Evolutionary conservation across 129 eudicot species (phyloP), one percentile per base, ranked within the genome.

Genomic region (Heracleum sosnowskyi): DNA sequence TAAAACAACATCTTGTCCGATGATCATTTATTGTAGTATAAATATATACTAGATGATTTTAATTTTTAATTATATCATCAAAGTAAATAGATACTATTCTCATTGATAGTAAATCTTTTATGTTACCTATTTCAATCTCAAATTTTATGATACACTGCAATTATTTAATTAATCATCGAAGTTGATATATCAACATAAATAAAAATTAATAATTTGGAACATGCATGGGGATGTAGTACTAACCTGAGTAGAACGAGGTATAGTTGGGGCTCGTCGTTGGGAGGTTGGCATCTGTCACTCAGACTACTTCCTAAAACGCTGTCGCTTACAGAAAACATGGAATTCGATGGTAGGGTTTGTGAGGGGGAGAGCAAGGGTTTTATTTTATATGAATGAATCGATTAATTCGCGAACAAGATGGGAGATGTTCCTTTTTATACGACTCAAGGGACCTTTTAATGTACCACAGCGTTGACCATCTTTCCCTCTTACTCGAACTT

Each of bases 201-300:
- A 42, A 42, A 42, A 7, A 8, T 42, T 1, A 42, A 2, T 39
- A 0, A 2, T 42, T 10, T 42, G 10, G 11, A 1, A 53, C 5
- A 53, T 1, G 7, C 4, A 22, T 53, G 1, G 1, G 24, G 1
- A 0, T 5, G 55, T 71, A n/a, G n/a, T n/a, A n/a, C n/a, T n/a
- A n/a, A 86, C 93, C 88, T 82, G 84, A 74, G 64, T 57, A 84
- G 82, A 29, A 89, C 93, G 66, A 89, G 74, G 74, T 76, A 89
- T 11, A 84, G 84, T 46, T 77, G 63, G 34, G 83, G 87, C 2
- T 74, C 81, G 51, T 85, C 81, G 40, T 79, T 6, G 74, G 49
- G 6, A 31, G 47, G 3, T 29, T 13, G 11, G 82, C 20, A 12
- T 44, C 4, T 51, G 78, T 53, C 11, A 53, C 11, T 53, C 0